Base-by-base conservation (phyloP, 2,329 filamentous ascomycete species). In the Fusarium pseudonygamai region DNA sequence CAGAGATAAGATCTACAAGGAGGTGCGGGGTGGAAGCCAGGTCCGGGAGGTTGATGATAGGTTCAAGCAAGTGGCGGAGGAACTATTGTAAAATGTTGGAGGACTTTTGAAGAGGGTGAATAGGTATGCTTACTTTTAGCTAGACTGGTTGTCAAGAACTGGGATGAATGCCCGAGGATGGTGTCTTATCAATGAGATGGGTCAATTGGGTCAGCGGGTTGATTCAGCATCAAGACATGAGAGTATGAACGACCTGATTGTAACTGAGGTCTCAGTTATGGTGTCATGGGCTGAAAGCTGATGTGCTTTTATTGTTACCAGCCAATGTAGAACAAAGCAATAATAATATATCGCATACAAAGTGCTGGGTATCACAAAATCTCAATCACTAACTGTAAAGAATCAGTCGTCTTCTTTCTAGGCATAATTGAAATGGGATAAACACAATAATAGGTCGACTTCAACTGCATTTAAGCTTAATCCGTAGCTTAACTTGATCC, bases 41-140 rank as follows among this genome's bases (percentile, higher is more conserved):
- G 61, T 64, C 55, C 42, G n/a, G 60, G 49, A 39, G 36, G 40
- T 18, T 66, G 53, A 36, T 66, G 74, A 75, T 77, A 71, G 74
- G 69, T 32, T 57, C 24, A 15, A 53, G n/a, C 37, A 18, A 15
- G 62, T 75, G 72, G 73, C 39, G 46, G 61, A 62, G 63, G 73
- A 75, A 75, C 70, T 75, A 74, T 72, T 75, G 73, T 74, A 60
- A 49, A 47, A 37, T 34, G 28, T 45, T 16, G 26, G 46, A 55
- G 43, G n/a, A 57, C 46, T 45, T 24, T 30, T 52, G 56, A 73
- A 59, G 34, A 56, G 45, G 24, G 58, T 40, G 12, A 40, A 46
- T 12, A 34, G 32, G 40, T 24, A 36, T 28, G 42, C 56, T 67
- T 63, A n/a, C 26, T 34, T 53, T 22, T 15, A 45, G 39, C 36